These are phyloP conservation scores for Echites panduratus DNA, from an alignment of 257 asterid genomes.

Conservation along the genomic window DNA sequence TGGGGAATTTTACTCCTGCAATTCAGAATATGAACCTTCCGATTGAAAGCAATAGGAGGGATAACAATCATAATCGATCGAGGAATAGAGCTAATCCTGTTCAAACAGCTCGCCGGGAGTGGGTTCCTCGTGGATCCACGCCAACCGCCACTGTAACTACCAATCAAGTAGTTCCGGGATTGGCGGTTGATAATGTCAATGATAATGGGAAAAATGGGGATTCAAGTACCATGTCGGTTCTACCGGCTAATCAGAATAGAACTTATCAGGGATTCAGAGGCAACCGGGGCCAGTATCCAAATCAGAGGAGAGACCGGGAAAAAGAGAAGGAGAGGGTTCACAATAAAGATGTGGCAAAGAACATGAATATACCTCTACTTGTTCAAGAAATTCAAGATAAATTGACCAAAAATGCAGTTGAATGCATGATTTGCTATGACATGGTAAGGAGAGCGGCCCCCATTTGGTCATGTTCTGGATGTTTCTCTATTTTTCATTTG, in stretches of 20 bases:
- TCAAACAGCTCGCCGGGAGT: slow-evolving; percentile 55
- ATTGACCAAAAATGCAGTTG: slow-evolving; percentile 68
- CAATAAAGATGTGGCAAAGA: slow-evolving; percentile 25
- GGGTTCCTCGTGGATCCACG: slow-evolving; percentile 67
- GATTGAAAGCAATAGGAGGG: slow-evolving; percentile 48
- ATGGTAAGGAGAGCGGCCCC: slow-evolving; percentile 92
- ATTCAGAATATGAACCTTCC: slow-evolving; percentile 76
- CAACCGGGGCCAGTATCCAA: slow-evolving; percentile 25
- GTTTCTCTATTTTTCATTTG: slow-evolving; percentile 87
- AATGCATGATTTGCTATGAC: slow-evolving; percentile 98
- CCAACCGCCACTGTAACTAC: slow-evolving; percentile 21
- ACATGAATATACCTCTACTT: slow-evolving; percentile 64
- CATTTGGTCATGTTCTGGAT: slow-evolving; percentile 90
- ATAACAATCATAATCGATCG: slow-evolving; percentile 37
- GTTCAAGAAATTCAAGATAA: slow-evolving; percentile 96
- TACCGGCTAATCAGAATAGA: slow-evolving; percentile 25
- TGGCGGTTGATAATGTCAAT: slow-evolving; percentile 11
- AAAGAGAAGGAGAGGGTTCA: slow-evolving; percentile 32
- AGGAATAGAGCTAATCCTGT: slow-evolving; percentile 37
- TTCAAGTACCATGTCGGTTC: slow-evolving; percentile 22
- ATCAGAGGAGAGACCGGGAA: slow-evolving; percentile 36
- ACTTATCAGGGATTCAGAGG: slow-evolving; percentile 34
- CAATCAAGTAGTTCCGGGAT: slow-evolving; percentile 1
- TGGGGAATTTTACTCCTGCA: slow-evolving; percentile 20
- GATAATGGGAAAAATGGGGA: slow-evolving; percentile 29